phyloP scores from a whole-genome alignment of 164 flowering plant species.

The Buxus sempervirens region DNA sequence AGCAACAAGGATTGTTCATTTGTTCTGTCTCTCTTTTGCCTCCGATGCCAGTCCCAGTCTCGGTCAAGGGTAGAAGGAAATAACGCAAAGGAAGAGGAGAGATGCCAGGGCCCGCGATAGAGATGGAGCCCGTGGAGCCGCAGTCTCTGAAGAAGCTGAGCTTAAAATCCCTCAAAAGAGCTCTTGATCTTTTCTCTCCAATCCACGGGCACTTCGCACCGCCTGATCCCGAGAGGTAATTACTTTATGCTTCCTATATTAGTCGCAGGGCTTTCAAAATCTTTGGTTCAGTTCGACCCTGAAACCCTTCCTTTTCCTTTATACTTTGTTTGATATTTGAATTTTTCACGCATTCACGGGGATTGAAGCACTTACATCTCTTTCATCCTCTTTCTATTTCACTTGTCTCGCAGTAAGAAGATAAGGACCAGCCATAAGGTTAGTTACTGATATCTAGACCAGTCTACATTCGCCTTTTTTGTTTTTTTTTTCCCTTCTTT shows the following conservation, averaged over 20 bases:
- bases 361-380: slow-evolving; percentile 6
- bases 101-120: slow-evolving; percentile 48
- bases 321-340: background rate
- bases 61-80: too few relatives aligned
- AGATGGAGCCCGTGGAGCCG: slow-evolving; percentile 83
- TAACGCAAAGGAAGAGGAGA: background rate
- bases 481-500: background rate
- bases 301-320: background rate
- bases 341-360: background rate
- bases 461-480: background rate
- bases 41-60: too few relatives aligned
- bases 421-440: slow-evolving; percentile 77
- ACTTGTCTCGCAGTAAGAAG: slow-evolving; percentile 53
- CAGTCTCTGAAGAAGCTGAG: slow-evolving; percentile 91
- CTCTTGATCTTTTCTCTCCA: slow-evolving; percentile 82
- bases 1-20: too few relatives aligned
- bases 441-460: slow-evolving; percentile 5
- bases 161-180: slow-evolving; percentile 76
- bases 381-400: background rate
- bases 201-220: slow-evolving; percentile 56
- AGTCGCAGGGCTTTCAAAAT: background rate
- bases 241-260: background rate
- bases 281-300: background rate
- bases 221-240: slow-evolving; percentile 64
- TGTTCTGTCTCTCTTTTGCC: too few relatives aligned